Evolutionary conservation across 768 basidiomycete genomes (phyloP), one percentile per base, ranked within the genome.

Genomic region (Trametes meyenii): DNA sequence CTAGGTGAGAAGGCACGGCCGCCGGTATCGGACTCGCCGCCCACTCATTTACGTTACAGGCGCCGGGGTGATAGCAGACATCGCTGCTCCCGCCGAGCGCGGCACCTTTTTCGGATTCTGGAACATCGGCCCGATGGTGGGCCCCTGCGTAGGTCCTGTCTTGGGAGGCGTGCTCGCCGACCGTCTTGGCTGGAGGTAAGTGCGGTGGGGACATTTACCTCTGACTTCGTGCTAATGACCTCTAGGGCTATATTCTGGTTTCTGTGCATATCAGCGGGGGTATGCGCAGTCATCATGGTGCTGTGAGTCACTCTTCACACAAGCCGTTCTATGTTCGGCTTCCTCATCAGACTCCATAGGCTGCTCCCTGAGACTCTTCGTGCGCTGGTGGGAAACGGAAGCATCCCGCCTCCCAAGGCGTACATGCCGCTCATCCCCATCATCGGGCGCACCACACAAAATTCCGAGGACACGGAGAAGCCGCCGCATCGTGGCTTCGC

Each of bases 1-100:
- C 76, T 93, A 21, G 89, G 90, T 83, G 70, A 44, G 70, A 68
- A 36, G 19, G 26, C 3, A 29, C 0, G 12, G 33, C 19, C n/a
- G 11, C 17, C 14, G 48, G 14, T 44, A 48, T 39, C 35, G 21
- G 38, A 11, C 11, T 17, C 24, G 6, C 13, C 36, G 6, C 29
- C 14, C 5, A 40, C 13, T 7, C 38, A 29, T 16, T 7, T 38
- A 43, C 42, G 33, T 40, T 48, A 3, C 64, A 85, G 87, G 87
- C 54, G 85, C 88, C 36, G 93, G 93, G 5, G 85, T 90, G 6
- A 82, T 96, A 57, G 85, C 85, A 1, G 93, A 96, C 69, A 88
- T 96, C 26, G 83, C 90, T 5, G 81, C 81, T 1, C 85, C 83
- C 0, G 80, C 82, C 39, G 91, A 94, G 73, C 77, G 92, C 38